A percentile compares a stretch with the other conserved stretches of the same genome.
These are phyloP conservation scores for Ochromonas danica DNA, from an alignment of 108 stramenopile species.

Conservation along the genomic window DNA sequence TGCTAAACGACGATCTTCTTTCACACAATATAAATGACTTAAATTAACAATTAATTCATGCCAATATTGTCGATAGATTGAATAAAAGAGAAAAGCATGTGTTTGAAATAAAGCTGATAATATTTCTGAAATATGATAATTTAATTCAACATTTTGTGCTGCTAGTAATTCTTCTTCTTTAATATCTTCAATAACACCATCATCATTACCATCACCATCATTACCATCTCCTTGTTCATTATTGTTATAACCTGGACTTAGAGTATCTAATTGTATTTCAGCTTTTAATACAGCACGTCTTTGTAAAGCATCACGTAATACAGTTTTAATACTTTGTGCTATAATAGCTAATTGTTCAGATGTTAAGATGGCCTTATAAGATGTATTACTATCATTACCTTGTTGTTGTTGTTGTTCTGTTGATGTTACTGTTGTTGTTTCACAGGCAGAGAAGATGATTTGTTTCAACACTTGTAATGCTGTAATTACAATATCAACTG, in stretches of 20 bases:
- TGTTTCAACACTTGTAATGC: not conserved
- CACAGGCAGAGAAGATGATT: not conserved
- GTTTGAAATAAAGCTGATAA: not conserved
- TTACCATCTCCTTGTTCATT: not conserved
- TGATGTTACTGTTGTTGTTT: not conserved
- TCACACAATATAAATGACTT: not conserved
- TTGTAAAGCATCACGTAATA: conserved; percentile 1
- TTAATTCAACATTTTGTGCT: not conserved
- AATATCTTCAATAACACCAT: not conserved
- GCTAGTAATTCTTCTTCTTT: not conserved
- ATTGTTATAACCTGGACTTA: not conserved
- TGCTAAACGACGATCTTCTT: conserved; percentile 11
- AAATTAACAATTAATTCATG: conserved; percentile 11
- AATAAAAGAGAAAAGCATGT: not conserved
- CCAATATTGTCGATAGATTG: not conserved
- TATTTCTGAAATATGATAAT: not conserved
- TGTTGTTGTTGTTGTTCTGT: not conserved
- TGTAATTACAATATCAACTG: not conserved
- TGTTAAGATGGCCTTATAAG: not conserved
- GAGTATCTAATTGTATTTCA: not conserved
- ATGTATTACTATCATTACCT: not conserved
- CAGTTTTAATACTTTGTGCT: not conserved
- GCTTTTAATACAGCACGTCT: not conserved
- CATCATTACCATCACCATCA: not conserved
- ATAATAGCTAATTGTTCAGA: not conserved